A percentile compares a stretch with the other conserved stretches of the same genome.
Conservation (phyloP, 1,284 basidiomycete species). For the Wolfiporia cocos region DNA sequence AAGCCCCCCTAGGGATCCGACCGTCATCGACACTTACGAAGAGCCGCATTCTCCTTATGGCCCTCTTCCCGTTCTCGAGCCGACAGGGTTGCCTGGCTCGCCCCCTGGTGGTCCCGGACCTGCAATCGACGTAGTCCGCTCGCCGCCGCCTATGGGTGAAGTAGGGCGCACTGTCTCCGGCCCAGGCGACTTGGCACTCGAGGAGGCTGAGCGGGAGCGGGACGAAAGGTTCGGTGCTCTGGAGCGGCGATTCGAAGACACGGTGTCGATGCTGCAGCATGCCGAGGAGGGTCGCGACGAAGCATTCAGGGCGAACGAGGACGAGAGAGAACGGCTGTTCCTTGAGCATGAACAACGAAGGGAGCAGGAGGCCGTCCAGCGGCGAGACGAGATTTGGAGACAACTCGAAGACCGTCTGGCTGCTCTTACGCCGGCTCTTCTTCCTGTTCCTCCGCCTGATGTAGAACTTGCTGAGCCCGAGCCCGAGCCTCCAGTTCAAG, state of each 20-base stretch:
- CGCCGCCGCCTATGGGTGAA: neutral
- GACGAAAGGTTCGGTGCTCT: constrained; percentile 50
- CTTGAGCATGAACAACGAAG: constrained; percentile 50
- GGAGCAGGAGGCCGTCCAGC: constrained; percentile 39
- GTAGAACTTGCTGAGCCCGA: constrained; percentile 6
- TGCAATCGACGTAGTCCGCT: no score
- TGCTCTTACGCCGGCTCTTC: constrained; percentile 13
- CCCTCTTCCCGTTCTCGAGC: no score
- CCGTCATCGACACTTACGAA: no score
- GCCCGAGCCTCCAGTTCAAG: no score
- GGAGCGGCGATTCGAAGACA: constrained; percentile 40
- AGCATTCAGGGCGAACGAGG: constrained; percentile 58
- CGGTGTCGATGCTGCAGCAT: constrained; percentile 41
- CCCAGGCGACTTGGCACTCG: constrained; percentile 32
- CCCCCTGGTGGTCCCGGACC: no score
- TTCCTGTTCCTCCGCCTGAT: constrained; percentile 8
- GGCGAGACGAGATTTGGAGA: constrained; percentile 42
- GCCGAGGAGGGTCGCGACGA: constrained; percentile 56
- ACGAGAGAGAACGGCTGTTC: constrained; percentile 57
- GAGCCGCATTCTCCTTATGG: no score
- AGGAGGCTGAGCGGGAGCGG: constrained; percentile 45
- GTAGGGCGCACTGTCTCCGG: constrained; percentile 14
- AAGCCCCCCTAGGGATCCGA: no score
- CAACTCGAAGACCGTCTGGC: constrained; percentile 34
- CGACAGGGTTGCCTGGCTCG: no score